phyloP scores from a whole-genome alignment of 1,284 basidiomycete genomes.

The Heliocybe sulcata region DNA sequence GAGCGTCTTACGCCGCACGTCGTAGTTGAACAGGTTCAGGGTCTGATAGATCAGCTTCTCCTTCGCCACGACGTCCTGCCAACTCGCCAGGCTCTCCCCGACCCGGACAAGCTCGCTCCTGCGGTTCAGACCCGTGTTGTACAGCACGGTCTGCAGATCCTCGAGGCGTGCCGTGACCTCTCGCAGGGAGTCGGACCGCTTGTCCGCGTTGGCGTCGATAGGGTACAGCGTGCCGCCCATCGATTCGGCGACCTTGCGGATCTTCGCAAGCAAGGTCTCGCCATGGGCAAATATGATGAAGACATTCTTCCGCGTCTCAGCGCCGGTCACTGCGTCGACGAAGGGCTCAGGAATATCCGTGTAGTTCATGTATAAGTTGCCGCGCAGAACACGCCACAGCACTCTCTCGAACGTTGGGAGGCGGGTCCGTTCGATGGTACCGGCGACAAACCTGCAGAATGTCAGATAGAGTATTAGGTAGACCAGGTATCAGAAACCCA shows the following conservation, averaged over 20 bases:
- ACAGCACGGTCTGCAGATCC: slow-evolving; percentile 87
- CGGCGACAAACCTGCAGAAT: slow-evolving; percentile 77
- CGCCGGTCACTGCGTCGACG: slow-evolving; percentile 76
- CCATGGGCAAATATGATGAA: slow-evolving; percentile 99
- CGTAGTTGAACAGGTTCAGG: slow-evolving; percentile 92
- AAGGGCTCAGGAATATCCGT: slow-evolving; percentile 94
- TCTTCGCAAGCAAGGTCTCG: slow-evolving; percentile 88
- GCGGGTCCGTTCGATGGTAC: slow-evolving; percentile 91
- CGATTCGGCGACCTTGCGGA: slow-evolving; percentile 96
- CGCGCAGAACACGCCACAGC: slow-evolving; percentile 95
- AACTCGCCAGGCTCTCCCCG: slow-evolving; percentile 82
- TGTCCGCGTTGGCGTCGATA: slow-evolving; percentile 91
- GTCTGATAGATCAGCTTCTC: slow-evolving; percentile 97
- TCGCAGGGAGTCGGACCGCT: slow-evolving; percentile 83
- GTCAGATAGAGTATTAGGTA: slow-evolving; percentile 6
- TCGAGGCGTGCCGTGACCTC: slow-evolving; percentile 89
- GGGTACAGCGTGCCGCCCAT: slow-evolving; percentile 98
- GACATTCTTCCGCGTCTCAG: slow-evolving; percentile 92
- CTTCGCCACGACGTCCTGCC: slow-evolving; percentile 92
- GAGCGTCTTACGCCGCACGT: slow-evolving; percentile 89
- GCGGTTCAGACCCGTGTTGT: slow-evolving; percentile 85
- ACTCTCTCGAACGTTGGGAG: slow-evolving; percentile 96
- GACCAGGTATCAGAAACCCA: slow-evolving; percentile 25
- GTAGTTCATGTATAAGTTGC: slow-evolving; percentile 99
- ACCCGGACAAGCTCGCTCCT: slow-evolving; percentile 83